A percentile compares a stretch with the other conserved stretches of the same genome.
These are phyloP conservation scores for Fraxinus sp. DNA, from an alignment of 305 asterid genomes.

Conservation along the genomic window DNA sequence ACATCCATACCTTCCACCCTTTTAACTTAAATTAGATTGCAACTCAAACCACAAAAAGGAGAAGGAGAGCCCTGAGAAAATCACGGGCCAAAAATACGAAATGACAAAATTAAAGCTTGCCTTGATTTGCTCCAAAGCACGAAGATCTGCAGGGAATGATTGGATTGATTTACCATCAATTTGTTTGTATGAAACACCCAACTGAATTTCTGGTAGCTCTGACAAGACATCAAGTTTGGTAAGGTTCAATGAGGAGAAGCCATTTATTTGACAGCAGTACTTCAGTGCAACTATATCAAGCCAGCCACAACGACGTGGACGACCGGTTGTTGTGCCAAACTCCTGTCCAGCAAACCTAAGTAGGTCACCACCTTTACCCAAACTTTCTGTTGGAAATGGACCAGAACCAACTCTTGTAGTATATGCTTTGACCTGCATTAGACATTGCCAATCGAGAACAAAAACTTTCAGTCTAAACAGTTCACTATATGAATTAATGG, in stretches of 20 bases:
- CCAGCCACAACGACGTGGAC: constrained; percentile 99
- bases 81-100: background rate
- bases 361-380: constrained; percentile 73
- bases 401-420: constrained; percentile 97
- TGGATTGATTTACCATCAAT: constrained; percentile 55
- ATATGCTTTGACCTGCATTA: constrained; percentile 84
- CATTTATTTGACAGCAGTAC: constrained; percentile 82
- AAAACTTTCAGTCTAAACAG: background rate
- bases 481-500: background rate
- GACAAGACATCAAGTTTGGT: constrained; percentile 93
- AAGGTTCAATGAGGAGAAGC: constrained; percentile 91
- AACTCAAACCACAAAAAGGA: background rate
- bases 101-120: constrained; percentile 29
- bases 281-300: constrained; percentile 86
- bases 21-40: background rate
- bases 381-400: constrained; percentile 90
- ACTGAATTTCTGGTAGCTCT: constrained; percentile 65
- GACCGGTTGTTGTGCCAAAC: constrained; percentile 94
- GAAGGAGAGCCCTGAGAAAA: background rate
- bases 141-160: constrained; percentile 79
- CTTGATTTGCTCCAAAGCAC: constrained; percentile 67
- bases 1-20: background rate
- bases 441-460: constrained; percentile 13
- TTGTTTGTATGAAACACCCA: constrained; percentile 72
- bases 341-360: constrained; percentile 92